Evolutionary conservation across 2,329 filamentous ascomycete genomes (phyloP), one percentile per base, ranked within the genome.

Genomic region (Sclerotinia nivalis): DNA sequence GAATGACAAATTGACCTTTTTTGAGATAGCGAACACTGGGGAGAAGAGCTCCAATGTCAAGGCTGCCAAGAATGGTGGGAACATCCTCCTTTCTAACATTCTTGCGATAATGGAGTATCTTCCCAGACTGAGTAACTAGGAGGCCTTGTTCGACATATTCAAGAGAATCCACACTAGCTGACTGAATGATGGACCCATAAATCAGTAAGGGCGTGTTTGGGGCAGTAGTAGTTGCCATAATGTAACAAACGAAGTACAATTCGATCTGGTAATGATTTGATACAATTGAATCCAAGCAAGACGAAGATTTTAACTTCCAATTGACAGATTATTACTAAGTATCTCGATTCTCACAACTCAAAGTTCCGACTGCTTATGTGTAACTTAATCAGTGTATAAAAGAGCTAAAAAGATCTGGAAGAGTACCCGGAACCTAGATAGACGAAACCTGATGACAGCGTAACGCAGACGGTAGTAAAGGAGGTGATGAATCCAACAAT

Each of bases 1-100:
- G 87, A 69, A 88, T 83, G 61, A 89, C 78, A 74, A 89, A 87
- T 59, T 72, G 70, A 1, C 71, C 69, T 15, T 45, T 43, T n/a
- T 59, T 71, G 6, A 71, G 69, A 47, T 69, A 47, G 5, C 50
- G 55, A 34, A 71, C 43, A 37, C 25, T 59, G 20, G 54, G 50
- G 34, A 67, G 37, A 22, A 60, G 54, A 25, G 50, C 47, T 15
- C 59, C 7, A 20, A 71, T 59, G 28, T 55, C 47, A 15, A 69
- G 20, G 22, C 28, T 43, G 8, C 25, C 37, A 25, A 72, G 56
- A 15, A 59, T 34, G 28, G 18, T 31, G 12, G 45, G 52, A 2
- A 69, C 22, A 28, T 71, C 54, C 20, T 65, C 49, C 15, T 45
- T 25, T 37, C 6, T 25, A 9, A 71, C 55, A n/a, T 61, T 67